phyloP scores from a whole-genome alignment of 306 rosid genomes.

The Inga oerstediana region DNA sequence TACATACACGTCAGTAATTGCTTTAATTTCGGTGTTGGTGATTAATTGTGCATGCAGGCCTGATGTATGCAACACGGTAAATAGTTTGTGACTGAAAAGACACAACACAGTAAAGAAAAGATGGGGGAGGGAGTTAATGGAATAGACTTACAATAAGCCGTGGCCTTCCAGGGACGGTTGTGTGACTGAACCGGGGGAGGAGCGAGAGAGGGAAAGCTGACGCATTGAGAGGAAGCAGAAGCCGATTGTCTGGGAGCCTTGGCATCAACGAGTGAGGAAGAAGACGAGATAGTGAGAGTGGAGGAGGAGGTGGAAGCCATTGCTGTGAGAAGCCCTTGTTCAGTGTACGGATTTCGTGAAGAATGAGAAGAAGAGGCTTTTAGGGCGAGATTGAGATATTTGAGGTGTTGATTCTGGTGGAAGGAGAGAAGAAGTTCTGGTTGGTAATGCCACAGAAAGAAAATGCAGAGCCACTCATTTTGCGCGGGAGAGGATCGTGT shows the following conservation, averaged over 20 bases:
- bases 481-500: conserved; percentile 55
- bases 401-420: neutral
- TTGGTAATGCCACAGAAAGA: neutral
- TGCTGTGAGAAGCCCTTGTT: neutral
- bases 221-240: conserved; percentile 70
- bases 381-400: conserved; percentile 20
- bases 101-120: neutral
- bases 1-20: neutral
- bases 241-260: conserved; percentile 62
- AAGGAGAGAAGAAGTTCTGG: conserved; percentile 28
- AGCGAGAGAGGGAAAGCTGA: conserved; percentile 71
- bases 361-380: neutral
- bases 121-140: neutral
- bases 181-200: conserved; percentile 60
- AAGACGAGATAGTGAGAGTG: conserved; percentile 73
- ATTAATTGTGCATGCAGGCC: neutral
- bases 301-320: conserved; percentile 83
- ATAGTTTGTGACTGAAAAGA: neutral
- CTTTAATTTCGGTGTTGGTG: neutral
- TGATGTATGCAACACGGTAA: neutral
- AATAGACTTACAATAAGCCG: conserved; percentile 63
- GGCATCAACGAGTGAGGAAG: conserved; percentile 67
- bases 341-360: neutral
- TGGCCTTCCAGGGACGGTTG: conserved; percentile 64
- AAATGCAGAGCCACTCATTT: conserved; percentile 60